Evolutionary conservation across 371 early-diverging fungal species (phyloP), one percentile per base, ranked within the genome.

Genomic region (Gilbertella persicaria): DNA sequence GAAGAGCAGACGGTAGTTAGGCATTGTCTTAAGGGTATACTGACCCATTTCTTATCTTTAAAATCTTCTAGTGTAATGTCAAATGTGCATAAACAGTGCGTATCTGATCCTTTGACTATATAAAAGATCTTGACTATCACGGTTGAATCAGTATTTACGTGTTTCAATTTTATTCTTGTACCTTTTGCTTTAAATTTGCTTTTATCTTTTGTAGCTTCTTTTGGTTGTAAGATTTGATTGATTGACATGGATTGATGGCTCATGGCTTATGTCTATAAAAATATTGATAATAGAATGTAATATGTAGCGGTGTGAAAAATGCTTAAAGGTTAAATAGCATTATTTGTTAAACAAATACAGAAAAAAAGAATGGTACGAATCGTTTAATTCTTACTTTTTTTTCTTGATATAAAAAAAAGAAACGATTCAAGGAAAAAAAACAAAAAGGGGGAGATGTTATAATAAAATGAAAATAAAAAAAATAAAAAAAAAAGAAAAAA

Each of bases 71-170:
- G 41, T 53, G 52, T 17, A 8, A 53, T 47, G 43, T 60, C 64
- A 53, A 66, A 66, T 40, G 67, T 51, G 38, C 62, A 63, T 37
- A 70, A 38, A 46, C 70, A 70, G 49, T 66, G 67, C 23, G 63
- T 70, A 26, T 66, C 64, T 5, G 63, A 66, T 39, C 70, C 70
- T 39, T 70, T 70, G 16, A 63, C 60, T 19, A 67, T 66, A 58
- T 70, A 70, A 42, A 63, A 70, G 20, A 70, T 57, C 55, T 70
- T 70, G 7, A 70, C 70, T 70, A 60, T 14, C 44, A 6, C 26
- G 26, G 19, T 28, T 30, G 13, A 41, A 33, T 29, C 26, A 30
- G n/a, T n/a, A 37, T 17, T 47, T 12, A 35, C 33, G 47, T 55
- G 48, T 25, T 24, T n/a, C n/a, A n/a, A n/a, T n/a, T n/a, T n/a